A percentile compares a stretch with the other conserved stretches of the same genome.
Conservation (phyloP, 805 yeast genomes). For the Saccharomycopsis fodiens region DNA sequence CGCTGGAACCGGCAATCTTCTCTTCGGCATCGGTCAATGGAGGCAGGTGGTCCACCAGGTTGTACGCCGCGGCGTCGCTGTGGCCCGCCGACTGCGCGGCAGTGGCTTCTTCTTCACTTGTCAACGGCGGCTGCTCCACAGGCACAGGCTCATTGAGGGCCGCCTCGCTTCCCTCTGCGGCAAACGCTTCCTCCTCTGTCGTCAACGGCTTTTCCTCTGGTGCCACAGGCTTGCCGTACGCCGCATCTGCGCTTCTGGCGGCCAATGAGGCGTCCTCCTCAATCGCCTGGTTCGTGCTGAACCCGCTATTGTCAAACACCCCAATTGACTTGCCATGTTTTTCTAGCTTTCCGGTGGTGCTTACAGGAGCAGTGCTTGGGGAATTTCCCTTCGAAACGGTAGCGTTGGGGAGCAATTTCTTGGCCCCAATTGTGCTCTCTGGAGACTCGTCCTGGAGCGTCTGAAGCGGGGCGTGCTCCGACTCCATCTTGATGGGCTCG, state of each 20-base stretch:
- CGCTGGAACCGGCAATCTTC: conserved; percentile 1
- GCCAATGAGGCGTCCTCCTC: conserved; percentile 2
- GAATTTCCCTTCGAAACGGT: conserved; percentile 4
- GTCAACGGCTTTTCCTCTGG: neutral
- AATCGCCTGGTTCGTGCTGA: neutral
- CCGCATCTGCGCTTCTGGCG: neutral
- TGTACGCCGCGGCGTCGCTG: conserved; percentile 1
- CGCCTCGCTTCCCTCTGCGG: neutral
- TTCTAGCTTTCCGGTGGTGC: neutral
- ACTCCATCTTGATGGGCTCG: conserved; percentile 12
- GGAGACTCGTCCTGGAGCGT: neutral
- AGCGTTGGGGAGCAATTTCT: conserved; percentile 11
- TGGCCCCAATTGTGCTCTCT: neutral
- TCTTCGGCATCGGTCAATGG: conserved; percentile 4
- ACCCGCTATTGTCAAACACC: neutral
- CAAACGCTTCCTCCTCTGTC: neutral
- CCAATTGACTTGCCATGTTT: neutral
- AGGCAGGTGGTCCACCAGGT: neutral
- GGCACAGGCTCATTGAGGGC: neutral
- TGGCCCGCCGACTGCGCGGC: conserved; percentile 1
- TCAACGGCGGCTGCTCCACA: neutral
- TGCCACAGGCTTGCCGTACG: too few relatives aligned
- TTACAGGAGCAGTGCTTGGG: neutral
- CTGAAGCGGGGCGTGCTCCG: neutral
- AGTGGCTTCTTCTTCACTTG: neutral